Percentiles rank a stretch among this genome's conserved stretches.
Conservation (phyloP, 2,329 filamentous ascomycete genomes). For the Trichoderma endophyticum region DNA sequence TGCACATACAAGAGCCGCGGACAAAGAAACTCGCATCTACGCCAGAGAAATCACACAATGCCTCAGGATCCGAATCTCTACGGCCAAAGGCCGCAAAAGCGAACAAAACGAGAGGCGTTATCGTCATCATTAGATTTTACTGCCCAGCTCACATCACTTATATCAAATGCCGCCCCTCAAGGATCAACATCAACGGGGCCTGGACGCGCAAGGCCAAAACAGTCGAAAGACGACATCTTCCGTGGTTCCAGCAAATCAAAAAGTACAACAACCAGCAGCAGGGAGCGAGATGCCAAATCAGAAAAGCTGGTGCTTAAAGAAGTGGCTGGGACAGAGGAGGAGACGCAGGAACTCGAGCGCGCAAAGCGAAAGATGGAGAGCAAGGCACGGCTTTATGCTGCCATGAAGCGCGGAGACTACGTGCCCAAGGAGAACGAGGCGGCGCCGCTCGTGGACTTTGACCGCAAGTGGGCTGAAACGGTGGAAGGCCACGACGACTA, state of each 20-base stretch:
- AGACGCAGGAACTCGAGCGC: constrained; percentile 65
- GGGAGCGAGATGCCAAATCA: constrained; percentile 46
- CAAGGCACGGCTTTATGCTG: constrained; percentile 83
- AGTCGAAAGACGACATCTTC: constrained; percentile 48
- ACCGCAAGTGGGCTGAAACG: constrained; percentile 86
- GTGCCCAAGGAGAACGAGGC: constrained; percentile 62
- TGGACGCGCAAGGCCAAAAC: constrained; percentile 44
- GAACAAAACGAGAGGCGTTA: constrained; percentile 65
- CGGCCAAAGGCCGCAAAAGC: constrained; percentile 68
- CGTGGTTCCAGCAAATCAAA: constrained; percentile 29
- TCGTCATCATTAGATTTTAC: constrained; percentile 78
- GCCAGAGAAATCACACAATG: constrained; percentile 38
- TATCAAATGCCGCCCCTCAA: constrained; percentile 51
- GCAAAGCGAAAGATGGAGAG: constrained; percentile 81
- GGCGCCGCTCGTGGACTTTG: constrained; percentile 82
- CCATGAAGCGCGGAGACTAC: constrained; percentile 87
- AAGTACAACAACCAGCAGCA: constrained; percentile 28
- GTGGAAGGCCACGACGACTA: constrained; percentile 59
- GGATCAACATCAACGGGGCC: constrained; percentile 35
- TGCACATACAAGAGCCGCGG: not conserved
- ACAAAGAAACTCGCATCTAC: not conserved
- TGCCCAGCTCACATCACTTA: constrained; percentile 80
- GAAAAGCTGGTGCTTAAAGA: constrained; percentile 50
- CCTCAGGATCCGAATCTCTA: constrained; percentile 71
- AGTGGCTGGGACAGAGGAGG: constrained; percentile 54